Evolutionary conservation across 306 rosid genomes (phyloP).

Genomic region (Myrica gale): DNA sequence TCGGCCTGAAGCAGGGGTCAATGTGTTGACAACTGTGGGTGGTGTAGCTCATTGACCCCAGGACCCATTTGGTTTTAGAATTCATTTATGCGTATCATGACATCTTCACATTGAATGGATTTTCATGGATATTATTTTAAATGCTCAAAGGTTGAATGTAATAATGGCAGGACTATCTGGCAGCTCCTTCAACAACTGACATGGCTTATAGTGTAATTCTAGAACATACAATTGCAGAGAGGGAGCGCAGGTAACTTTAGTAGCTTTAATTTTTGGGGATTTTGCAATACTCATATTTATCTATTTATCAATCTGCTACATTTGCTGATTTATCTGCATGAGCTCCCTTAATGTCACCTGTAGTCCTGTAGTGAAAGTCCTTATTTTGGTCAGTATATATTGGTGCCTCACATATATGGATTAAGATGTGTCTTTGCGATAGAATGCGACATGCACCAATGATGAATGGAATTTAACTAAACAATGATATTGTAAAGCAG

Average conservation of each 20-base stretch:
- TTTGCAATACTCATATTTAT: conserved; percentile 20
- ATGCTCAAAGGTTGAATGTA: conserved; percentile 33
- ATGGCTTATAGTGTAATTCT: conserved; percentile 85
- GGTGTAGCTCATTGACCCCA: conserved; percentile 1
- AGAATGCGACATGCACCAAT: background rate
- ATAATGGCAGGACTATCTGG: conserved; percentile 84
- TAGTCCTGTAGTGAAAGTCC: background rate
- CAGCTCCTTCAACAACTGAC: conserved; percentile 77
- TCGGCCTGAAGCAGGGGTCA: conserved; percentile 12
- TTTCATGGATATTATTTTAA: conserved; percentile 13
- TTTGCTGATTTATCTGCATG: background rate
- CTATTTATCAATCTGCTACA: conserved; percentile 7
- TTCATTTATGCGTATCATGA: conserved; percentile 5
- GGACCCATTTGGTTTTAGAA: conserved; percentile 27
- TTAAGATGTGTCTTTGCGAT: background rate
- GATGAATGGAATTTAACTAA: background rate
- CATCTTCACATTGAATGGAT: conserved; percentile 20
- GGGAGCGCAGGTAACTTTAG: conserved; percentile 95
- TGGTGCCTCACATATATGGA: background rate
- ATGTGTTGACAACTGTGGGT: background rate
- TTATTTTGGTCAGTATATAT: background rate
- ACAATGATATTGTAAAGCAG: background rate
- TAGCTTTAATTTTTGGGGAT: conserved; percentile 25
- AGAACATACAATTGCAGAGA: conserved; percentile 97
- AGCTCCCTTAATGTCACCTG: background rate